Evolutionary conservation across 169 alveolate species (phyloP).

Genomic region (Eimeria maxima): DNA sequence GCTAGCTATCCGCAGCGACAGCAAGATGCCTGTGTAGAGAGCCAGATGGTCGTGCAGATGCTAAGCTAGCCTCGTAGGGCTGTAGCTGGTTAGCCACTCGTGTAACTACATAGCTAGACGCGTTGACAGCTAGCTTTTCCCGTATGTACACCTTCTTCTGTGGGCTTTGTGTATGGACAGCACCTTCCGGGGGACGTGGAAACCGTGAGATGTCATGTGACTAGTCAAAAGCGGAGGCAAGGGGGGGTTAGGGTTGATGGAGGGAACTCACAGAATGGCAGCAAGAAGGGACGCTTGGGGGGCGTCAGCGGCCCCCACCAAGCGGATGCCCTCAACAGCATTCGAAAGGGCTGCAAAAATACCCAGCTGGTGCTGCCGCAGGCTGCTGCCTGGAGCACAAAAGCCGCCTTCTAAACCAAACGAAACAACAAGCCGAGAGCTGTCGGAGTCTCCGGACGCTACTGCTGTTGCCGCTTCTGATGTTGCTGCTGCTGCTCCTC

Average conservation of each 20-base stretch:
- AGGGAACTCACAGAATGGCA: slow-evolving; percentile 15
- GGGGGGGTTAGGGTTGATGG: neutral
- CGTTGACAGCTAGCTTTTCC: neutral
- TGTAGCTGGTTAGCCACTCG: neutral
- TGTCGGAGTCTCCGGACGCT: slow-evolving; percentile 30
- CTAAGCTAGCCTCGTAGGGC: neutral
- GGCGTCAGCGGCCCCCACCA: slow-evolving; percentile 34
- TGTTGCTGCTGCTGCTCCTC: slow-evolving; percentile 34
- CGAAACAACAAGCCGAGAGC: slow-evolving; percentile 11
- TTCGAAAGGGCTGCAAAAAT: slow-evolving; percentile 36
- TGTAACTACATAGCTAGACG: neutral
- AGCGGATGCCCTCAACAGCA: slow-evolving; percentile 48
- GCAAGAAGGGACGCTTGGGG: slow-evolving; percentile 64
- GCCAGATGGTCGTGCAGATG: neutral
- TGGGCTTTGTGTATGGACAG: too few species aligned
- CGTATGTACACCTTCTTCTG: too few species aligned
- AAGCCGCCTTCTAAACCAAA: slow-evolving; percentile 47
- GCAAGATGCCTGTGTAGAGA: neutral
- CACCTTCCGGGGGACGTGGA: neutral
- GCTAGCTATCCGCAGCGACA: neutral
- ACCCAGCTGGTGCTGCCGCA: slow-evolving; percentile 49
- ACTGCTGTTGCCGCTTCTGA: slow-evolving; percentile 12
- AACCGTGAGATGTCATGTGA: neutral
- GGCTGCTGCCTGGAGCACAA: slow-evolving; percentile 63
- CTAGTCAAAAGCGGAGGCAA: neutral